These are phyloP conservation scores for Trifolium pratense DNA, from an alignment of 306 rosid genomes.

Conservation along the genomic window DNA sequence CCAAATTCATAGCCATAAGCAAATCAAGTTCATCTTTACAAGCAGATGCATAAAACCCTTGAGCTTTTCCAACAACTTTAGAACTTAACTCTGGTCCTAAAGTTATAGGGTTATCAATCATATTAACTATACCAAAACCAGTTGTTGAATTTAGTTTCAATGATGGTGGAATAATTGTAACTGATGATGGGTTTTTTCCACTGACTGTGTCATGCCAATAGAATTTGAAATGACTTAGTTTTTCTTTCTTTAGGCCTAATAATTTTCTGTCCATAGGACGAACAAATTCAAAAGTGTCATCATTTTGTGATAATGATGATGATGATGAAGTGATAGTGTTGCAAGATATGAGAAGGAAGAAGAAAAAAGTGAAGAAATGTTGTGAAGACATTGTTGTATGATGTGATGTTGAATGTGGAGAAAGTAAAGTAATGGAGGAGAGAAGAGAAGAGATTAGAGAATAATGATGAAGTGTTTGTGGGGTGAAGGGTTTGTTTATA, in stretches of 20 bases:
- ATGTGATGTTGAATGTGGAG: conserved; percentile 16
- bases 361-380: conserved; percentile 9
- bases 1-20: conserved; percentile 76
- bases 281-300: conserved; percentile 27
- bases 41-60: conserved; percentile 65
- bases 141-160: conserved; percentile 35
- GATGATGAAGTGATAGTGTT: not conserved
- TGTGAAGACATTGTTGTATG: conserved; percentile 27
- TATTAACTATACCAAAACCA: conserved; percentile 41
- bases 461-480: not conserved
- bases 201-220: conserved; percentile 67
- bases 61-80: conserved; percentile 52
- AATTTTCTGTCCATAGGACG: conserved; percentile 44
- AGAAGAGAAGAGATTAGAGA: not conserved
- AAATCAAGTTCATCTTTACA: conserved; percentile 46
- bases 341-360: conserved; percentile 36
- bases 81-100: conserved; percentile 48
- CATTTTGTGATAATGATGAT: not conserved
- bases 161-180: conserved; percentile 36
- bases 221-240: conserved; percentile 61
- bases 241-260: conserved; percentile 49
- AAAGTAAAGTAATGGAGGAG: not conserved
- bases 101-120: conserved; percentile 56
- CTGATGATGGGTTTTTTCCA: conserved; percentile 48
- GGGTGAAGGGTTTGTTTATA: not conserved